Conservation (phyloP, 768 basidiomycete species). For the Lentinula edodes region DNA sequence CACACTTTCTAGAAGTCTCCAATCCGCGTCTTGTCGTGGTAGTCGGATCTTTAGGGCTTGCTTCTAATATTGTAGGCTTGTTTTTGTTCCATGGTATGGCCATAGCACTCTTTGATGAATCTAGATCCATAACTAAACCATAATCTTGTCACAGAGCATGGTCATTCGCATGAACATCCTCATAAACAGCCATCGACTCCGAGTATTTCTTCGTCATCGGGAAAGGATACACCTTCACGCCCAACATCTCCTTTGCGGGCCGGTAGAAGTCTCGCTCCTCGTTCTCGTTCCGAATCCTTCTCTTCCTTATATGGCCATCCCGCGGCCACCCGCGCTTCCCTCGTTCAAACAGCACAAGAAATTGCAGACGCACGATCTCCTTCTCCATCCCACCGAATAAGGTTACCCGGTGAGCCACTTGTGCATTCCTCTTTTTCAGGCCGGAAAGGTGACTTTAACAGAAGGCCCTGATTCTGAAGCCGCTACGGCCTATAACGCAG, state of each 20-base stretch:
- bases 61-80: conserved; percentile 88
- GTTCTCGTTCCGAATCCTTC: conserved; percentile 35
- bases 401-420: conserved; percentile 19
- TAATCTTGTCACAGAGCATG: conserved; percentile 46
- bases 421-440: not conserved
- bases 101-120: not conserved
- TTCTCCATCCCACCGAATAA: conserved; percentile 21
- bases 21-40: conserved; percentile 86
- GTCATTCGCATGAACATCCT: conserved; percentile 55
- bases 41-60: conserved; percentile 84
- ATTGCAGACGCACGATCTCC: conserved; percentile 56
- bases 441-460: not conserved
- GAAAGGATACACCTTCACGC: conserved; percentile 23
- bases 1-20: conserved; percentile 60
- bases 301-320: conserved; percentile 72
- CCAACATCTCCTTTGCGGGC: conserved; percentile 11
- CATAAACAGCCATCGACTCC: conserved; percentile 26
- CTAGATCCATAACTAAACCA: not conserved
- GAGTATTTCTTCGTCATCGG: conserved; percentile 8
- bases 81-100: conserved; percentile 89
- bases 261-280: conserved; percentile 18
- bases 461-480: not conserved
- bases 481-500: not conserved
- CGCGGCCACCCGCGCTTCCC: conserved; percentile 62
- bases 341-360: conserved; percentile 81